Evolutionary conservation across 441 rosid genomes (phyloP), one percentile per base, ranked within the genome.

Genomic region (Biscutella laevigata): DNA sequence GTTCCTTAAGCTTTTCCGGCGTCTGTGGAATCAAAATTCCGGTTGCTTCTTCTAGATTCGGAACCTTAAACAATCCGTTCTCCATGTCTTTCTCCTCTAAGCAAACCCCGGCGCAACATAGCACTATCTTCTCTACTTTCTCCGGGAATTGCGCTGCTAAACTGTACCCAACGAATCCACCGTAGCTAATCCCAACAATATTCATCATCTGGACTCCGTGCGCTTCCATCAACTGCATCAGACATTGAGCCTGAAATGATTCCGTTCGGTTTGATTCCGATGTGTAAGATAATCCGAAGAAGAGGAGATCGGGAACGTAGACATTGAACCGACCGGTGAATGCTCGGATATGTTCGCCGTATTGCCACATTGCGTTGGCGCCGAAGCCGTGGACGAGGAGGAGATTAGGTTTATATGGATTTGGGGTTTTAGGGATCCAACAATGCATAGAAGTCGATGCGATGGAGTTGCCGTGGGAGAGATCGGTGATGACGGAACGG

Each of bases 281-380:
- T 4, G 82, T 76, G 47, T 60, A 64, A 0, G 86, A 83, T 6
- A 43, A 51, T 0, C 87, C 84, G 43, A 83, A 80, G 66, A 80
- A 83, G 21, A 80, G 61, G 4, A 85, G 77, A 55, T 85, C 95
- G 0, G 88, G 95, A 0, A 85, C 88, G 59, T 80, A 85, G 11
- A 85, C 79, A 53, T 85, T 85, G 72, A 70, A 85, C 1, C 59
- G 35, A 3, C 73, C 25, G 0, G 75, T 73, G 73, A 85, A 75
- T 19, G 74, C 67, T 12, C 70, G 74, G 42, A 82, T 75, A 43
- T 75, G 77, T 9, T 78, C 76, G 1, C 73, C 75, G 62, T 79
- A 85, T 59, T 85, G 90, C 95, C 95, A 82, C 83, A 80, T 75
- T 0, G 95, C 88, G 41, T 82, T 85, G 9, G 88, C 83, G 0